Evolutionary conservation across 441 rosid genomes (phyloP).

Genomic region (Bruguiera hainesii): DNA sequence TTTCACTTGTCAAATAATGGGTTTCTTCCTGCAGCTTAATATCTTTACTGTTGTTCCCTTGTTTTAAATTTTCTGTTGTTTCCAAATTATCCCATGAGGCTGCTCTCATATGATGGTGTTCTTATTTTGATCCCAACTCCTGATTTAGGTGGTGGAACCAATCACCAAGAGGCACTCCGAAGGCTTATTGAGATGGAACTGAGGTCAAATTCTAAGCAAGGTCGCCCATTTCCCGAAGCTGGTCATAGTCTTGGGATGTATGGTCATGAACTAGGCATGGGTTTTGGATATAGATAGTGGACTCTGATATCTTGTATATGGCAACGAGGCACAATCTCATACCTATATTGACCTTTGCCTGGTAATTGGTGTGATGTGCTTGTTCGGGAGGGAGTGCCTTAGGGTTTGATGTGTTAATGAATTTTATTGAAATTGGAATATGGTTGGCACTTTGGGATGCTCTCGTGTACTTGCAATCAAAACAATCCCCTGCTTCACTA

Average conservation of each 20-base stretch:
- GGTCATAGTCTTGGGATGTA: constrained; percentile 55
- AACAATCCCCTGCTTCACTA: not conserved
- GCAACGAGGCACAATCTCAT: constrained; percentile 17
- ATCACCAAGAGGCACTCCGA: constrained; percentile 69
- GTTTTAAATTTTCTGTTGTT: no score
- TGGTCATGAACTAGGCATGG: constrained; percentile 74
- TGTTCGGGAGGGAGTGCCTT: constrained; percentile 6
- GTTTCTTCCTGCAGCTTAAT: no score
- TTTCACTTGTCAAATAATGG: no score
- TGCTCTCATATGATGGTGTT: no score
- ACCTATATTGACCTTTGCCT: constrained; percentile 16
- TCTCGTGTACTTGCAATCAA: not conserved
- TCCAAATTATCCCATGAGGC: no score
- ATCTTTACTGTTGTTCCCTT: no score
- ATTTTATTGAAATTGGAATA: constrained; percentile 19
- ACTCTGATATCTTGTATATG: constrained; percentile 20
- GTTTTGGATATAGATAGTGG: constrained; percentile 61
- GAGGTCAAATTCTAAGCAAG: constrained; percentile 62
- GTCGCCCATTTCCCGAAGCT: constrained; percentile 40
- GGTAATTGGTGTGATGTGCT: constrained; percentile 21
- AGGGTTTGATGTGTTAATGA: constrained; percentile 26
- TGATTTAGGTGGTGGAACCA: constrained; percentile 42
- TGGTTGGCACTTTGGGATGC: constrained; percentile 10
- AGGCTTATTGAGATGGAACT: constrained; percentile 78
- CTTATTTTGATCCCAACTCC: constrained; percentile 20